Evolutionary conservation across 2,329 filamentous ascomycete species (phyloP).

Genomic region (Cordyceps militaris): DNA sequence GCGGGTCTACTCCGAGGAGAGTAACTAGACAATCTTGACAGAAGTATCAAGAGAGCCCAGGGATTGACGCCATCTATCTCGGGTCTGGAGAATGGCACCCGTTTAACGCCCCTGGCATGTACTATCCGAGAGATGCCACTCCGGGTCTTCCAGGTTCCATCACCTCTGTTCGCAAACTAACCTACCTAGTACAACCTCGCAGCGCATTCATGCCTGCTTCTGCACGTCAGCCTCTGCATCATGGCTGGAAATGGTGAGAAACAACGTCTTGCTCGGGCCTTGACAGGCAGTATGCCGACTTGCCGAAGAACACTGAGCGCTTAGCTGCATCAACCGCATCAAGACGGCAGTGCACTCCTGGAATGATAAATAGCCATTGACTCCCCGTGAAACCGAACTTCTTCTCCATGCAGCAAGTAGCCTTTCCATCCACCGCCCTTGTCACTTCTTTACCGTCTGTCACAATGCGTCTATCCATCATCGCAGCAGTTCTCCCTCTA

Average conservation of each 20-base stretch:
- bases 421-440: neutral
- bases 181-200: too few species aligned
- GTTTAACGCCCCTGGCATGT: neutral
- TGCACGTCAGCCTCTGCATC: neutral
- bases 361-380: slow-evolving; percentile 4
- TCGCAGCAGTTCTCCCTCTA: slow-evolving; percentile 18
- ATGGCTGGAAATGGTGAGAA: neutral
- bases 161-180: neutral
- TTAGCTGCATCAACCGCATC: neutral
- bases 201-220: neutral
- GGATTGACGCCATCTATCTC: neutral
- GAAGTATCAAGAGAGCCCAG: too few species aligned
- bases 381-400: neutral
- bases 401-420: neutral
- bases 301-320: neutral
- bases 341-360: too few species aligned
- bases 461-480: slow-evolving; percentile 19
- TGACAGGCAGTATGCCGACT: neutral
- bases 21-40: too few species aligned
- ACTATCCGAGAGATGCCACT: neutral
- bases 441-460: neutral
- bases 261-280: neutral
- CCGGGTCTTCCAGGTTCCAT: slow-evolving; percentile 4
- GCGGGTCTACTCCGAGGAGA: too few species aligned
- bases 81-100: neutral